These are phyloP conservation scores for Neospora caninum DNA, from an alignment of 169 alveolate species.

Conservation along the genomic window DNA sequence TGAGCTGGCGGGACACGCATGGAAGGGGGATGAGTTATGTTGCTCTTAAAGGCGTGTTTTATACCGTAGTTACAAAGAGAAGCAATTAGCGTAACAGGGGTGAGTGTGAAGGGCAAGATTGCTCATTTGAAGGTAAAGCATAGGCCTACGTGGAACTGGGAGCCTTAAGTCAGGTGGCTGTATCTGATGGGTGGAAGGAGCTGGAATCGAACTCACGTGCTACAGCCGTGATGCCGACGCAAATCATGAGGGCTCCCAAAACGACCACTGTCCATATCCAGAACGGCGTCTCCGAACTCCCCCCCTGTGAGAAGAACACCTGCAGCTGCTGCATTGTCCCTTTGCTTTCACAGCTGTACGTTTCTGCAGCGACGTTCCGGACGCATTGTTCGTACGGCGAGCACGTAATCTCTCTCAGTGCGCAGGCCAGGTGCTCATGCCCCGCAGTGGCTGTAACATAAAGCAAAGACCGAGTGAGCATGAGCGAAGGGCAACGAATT, in stretches of 20 bases:
- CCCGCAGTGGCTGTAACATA: conserved; percentile 46
- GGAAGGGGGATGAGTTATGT: too few species aligned
- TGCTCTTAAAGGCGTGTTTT: too few species aligned
- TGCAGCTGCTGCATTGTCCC: conserved; percentile 35
- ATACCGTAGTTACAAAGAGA: too few species aligned
- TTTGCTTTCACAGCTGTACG: conserved; percentile 43
- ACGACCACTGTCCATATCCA: conserved; percentile 57
- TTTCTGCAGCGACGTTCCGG: conserved; percentile 18
- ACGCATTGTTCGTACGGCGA: conserved; percentile 50
- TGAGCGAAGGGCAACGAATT: neutral
- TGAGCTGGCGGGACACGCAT: too few species aligned
- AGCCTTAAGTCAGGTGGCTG: too few species aligned
- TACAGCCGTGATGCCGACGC: neutral
- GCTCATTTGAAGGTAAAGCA: too few species aligned
- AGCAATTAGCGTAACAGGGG: too few species aligned
- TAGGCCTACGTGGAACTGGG: too few species aligned
- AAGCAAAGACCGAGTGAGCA: neutral
- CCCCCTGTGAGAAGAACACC: conserved; percentile 47
- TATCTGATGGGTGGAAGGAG: too few species aligned
- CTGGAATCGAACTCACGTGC: neutral
- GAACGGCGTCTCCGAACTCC: conserved; percentile 54
- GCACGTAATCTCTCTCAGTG: conserved; percentile 18
- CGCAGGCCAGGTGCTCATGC: conserved; percentile 57
- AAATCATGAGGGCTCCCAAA: neutral
- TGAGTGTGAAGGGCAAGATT: too few species aligned